phyloP scores from a whole-genome alignment of 495 filamentous ascomycete species.

The Neurospora sp. region DNA sequence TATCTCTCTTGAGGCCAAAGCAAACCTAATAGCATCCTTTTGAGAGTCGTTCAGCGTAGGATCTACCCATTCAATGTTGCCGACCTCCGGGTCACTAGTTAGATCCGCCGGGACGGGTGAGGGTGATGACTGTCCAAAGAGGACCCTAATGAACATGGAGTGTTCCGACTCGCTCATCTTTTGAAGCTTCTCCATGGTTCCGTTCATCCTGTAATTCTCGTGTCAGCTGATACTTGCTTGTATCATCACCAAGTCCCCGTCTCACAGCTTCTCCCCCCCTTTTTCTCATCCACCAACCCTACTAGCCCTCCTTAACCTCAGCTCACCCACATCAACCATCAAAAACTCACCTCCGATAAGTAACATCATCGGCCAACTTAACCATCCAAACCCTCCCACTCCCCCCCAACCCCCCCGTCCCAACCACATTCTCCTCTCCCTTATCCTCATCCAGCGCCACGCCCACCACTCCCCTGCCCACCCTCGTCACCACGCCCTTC shows the following conservation, averaged over 20 bases:
- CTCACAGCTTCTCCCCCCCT: background rate
- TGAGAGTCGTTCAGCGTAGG: slow-evolving; percentile 78
- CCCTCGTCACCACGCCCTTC: slow-evolving; percentile 73
- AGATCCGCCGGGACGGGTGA: slow-evolving; percentile 42
- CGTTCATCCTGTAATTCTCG: slow-evolving; percentile 59
- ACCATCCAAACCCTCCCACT: slow-evolving; percentile 56
- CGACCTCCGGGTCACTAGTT: slow-evolving; percentile 26
- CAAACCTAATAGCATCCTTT: slow-evolving; percentile 84
- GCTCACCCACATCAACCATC: background rate
- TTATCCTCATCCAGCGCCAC: slow-evolving; percentile 56
- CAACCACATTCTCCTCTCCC: slow-evolving; percentile 49
- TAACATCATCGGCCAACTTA: slow-evolving; percentile 93
- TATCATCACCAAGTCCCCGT: background rate
- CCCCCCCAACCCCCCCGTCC: slow-evolving; percentile 59
- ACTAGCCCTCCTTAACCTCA: background rate
- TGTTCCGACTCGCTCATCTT: slow-evolving; percentile 63
- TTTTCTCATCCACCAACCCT: background rate
- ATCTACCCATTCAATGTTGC: slow-evolving; percentile 62
- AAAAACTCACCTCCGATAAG: slow-evolving; percentile 57
- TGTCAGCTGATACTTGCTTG: background rate
- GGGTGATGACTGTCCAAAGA: slow-evolving; percentile 64
- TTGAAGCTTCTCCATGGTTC: slow-evolving; percentile 69
- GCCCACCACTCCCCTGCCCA: slow-evolving; percentile 53
- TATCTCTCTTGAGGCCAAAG: slow-evolving; percentile 71
- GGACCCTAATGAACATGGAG: slow-evolving; percentile 64